A percentile compares a stretch with the other conserved stretches of the same genome.
phyloP scores from a whole-genome alignment of 306 rosid species.

The Astragalus glycyphyllos region DNA sequence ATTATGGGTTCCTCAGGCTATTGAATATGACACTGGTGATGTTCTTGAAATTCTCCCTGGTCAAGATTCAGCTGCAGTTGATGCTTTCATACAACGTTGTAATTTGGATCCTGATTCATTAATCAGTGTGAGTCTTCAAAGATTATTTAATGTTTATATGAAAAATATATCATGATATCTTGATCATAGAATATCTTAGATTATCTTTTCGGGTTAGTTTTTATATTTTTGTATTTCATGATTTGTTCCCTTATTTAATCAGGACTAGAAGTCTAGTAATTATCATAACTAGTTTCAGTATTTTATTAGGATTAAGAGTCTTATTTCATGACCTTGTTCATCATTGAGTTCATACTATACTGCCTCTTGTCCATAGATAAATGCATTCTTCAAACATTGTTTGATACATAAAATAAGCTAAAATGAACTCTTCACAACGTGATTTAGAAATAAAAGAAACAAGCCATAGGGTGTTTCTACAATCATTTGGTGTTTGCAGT shows the following conservation, averaged over 20 bases:
- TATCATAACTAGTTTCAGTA: too few species aligned
- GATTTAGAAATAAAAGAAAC: conserved; percentile 2
- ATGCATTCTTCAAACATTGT: conserved; percentile 22
- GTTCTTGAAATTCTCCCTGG: conserved; percentile 81
- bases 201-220: background rate
- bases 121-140: conserved; percentile 69
- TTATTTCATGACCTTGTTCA: conserved; percentile 14
- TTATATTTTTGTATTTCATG: conserved; percentile 6
- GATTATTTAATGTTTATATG: conserved; percentile 14
- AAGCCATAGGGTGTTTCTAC: conserved; percentile 21
- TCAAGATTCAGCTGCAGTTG: conserved; percentile 73
- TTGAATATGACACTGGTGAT: conserved; percentile 77
- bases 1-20: conserved; percentile 51
- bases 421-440: conserved; percentile 13
- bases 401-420: conserved; percentile 19
- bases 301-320: too few species aligned
- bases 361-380: conserved; percentile 2
- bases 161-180: background rate
- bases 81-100: conserved; percentile 73
- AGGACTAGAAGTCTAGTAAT: background rate
- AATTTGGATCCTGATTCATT: conserved; percentile 80
- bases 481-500: conserved; percentile 3
- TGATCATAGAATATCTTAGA: conserved; percentile 9
- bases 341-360: conserved; percentile 33
- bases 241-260: background rate